A percentile compares a stretch with the other conserved stretches of the same genome.
phyloP scores from a whole-genome alignment of 78 protist genomes.

The Chrysochromulina parva region DNA sequence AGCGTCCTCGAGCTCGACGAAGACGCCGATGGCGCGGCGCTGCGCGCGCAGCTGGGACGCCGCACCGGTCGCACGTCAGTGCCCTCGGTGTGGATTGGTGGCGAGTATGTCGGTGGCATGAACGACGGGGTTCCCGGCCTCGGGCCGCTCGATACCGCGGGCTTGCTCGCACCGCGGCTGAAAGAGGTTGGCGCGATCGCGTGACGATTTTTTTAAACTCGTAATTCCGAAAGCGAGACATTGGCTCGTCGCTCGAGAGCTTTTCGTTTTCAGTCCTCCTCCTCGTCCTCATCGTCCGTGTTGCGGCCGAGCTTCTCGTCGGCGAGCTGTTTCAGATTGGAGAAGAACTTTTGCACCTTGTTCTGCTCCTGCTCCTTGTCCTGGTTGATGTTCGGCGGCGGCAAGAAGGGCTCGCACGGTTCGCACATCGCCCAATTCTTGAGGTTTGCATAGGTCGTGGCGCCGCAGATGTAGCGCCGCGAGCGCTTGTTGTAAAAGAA shows the following conservation, averaged over 20 bases:
- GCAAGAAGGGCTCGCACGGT: neutral
- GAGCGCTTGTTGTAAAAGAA: slow-evolving; percentile 27
- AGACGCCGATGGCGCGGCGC: neutral
- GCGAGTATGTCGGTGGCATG: neutral
- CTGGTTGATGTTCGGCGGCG: neutral
- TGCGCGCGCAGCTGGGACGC: neutral
- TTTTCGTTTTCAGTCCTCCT: neutral
- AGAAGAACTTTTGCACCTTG: neutral
- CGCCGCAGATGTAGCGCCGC: neutral
- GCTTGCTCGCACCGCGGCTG: neutral
- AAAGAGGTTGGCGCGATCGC: neutral
- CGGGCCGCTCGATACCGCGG: neutral
- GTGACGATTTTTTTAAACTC: no score
- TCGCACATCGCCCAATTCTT: neutral
- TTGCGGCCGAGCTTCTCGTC: neutral
- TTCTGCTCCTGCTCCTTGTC: neutral
- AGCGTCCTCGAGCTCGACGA: slow-evolving; percentile 17
- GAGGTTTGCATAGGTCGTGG: slow-evolving; percentile 14
- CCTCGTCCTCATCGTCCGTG: neutral
- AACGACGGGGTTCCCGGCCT: slow-evolving; percentile 4
- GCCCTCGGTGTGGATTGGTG: neutral
- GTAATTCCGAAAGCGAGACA: no score
- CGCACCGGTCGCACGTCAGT: neutral
- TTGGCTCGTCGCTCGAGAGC: no score
- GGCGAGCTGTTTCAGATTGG: neutral